phyloP scores from a whole-genome alignment of 768 basidiomycete species.

The Leucosporidium yakuticum region DNA sequence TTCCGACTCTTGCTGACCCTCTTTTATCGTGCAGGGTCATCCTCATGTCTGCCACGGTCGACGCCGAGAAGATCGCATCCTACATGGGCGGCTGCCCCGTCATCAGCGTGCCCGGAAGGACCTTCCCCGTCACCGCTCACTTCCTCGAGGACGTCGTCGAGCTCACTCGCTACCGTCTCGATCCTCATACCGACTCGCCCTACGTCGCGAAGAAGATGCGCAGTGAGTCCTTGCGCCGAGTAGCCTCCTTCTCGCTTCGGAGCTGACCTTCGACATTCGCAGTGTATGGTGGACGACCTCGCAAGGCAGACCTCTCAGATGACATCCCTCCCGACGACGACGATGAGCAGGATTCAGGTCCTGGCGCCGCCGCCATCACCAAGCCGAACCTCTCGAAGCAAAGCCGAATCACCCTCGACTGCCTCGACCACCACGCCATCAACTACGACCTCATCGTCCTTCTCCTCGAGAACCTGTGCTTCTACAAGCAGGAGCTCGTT shows the following conservation, averaged over 20 bases:
- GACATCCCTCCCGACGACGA: constrained; percentile 56
- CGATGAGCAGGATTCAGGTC: constrained; percentile 31
- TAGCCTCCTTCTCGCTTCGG: not conserved
- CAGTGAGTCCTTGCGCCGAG: constrained; percentile 2
- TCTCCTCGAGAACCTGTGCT: constrained; percentile 76
- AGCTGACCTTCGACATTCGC: not conserved
- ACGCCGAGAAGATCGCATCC: constrained; percentile 77
- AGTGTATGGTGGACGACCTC: constrained; percentile 21
- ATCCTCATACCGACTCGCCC: constrained; percentile 51
- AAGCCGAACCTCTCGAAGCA: constrained; percentile 48
- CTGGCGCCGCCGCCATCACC: constrained; percentile 3
- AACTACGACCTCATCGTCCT: constrained; percentile 84
- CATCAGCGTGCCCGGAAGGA: constrained; percentile 84
- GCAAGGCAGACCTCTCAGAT: constrained; percentile 57
- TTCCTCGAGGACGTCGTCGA: constrained; percentile 91
- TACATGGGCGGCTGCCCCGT: constrained; percentile 80
- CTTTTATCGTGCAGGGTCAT: constrained; percentile 57
- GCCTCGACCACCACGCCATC: constrained; percentile 79
- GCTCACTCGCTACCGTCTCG: constrained; percentile 47
- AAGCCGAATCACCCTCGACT: constrained; percentile 71
- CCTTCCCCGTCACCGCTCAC: constrained; percentile 79
- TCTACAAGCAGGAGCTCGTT: constrained; percentile 45
- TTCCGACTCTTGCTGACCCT: not conserved
- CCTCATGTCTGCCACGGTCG: constrained; percentile 94
- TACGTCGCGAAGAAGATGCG: constrained; percentile 48